These are phyloP conservation scores for Aspergillus sp. DNA, from an alignment of 2,329 filamentous ascomycete genomes.

Conservation along the genomic window DNA sequence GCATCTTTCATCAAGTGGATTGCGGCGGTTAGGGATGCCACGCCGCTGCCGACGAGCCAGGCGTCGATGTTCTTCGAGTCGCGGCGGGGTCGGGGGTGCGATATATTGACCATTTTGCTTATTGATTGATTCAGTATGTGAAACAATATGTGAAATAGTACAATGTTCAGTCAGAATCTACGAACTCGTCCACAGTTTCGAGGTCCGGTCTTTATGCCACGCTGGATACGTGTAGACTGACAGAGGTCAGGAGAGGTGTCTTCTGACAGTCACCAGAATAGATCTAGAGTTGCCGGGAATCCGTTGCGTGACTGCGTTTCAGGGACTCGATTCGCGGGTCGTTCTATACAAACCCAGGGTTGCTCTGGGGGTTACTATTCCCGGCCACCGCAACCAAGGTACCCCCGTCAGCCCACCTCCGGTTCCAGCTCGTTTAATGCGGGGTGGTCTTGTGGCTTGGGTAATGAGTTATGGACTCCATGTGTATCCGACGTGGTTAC, in stretches of 20 bases:
- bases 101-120: background rate
- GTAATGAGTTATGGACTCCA: too few species aligned
- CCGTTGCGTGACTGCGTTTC: background rate
- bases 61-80: slow-evolving; percentile 22
- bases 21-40: slow-evolving; percentile 37
- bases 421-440: too few species aligned
- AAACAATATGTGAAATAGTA: too few species aligned
- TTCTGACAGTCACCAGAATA: background rate
- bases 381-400: background rate
- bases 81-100: background rate
- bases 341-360: background rate
- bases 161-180: too few species aligned
- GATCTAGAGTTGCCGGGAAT: background rate
- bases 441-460: too few species aligned
- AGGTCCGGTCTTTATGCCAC: background rate
- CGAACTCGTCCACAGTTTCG: too few species aligned
- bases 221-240: background rate
- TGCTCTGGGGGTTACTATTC: background rate
- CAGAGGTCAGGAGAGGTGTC: background rate
- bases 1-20: slow-evolving; percentile 39
- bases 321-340: background rate
- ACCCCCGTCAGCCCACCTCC: background rate
- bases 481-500: too few species aligned
- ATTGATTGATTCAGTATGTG: too few species aligned
- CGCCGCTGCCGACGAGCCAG: slow-evolving; percentile 39